Base-by-base conservation (phyloP, 106 monocot species). In the Acanthochlamys bracteata region DNA sequence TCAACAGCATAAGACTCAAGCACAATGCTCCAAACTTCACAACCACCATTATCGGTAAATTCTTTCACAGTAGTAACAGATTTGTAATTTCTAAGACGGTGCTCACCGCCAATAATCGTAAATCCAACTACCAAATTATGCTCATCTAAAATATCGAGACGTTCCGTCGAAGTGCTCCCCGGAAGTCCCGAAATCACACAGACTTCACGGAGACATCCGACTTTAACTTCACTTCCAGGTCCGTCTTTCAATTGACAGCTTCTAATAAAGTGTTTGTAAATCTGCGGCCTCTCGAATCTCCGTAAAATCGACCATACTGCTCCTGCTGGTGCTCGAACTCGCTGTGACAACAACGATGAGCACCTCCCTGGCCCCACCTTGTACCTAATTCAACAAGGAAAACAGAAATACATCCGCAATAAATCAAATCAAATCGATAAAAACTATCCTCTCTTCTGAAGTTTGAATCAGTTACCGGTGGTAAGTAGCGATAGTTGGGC, bases 181-280 rank as follows among this genome's bases (percentile, higher is more conserved):
- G 90, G 90, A 14, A 91, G 76, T 46, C 90, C 90, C 14, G 90
- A 91, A 72, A 91, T 83, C 69, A 91, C 81, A 74, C 86, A 80
- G 23, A 91, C 71, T 22, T 91, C 90, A n/a, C 90, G 80, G 59
- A 91, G 83, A 59, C 86, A 86, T 41, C 90, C 90, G 4, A 74
- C 71, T 23, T 60, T 61, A 43, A 86, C 60, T 19, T 60, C 81
- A 16, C 55, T 53, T 8, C 20, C 71, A 27, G 61, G 71, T 64
- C 55, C 68, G 26, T 67, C 63, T 70, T 83, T 53, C 42, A 70
- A 3, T 9, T 49, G 49, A 73, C 86, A 91, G 78, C 76, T 86
- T 11, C 81, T 77, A 72, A 86, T 81, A 77, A 91, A 91, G 86
- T 91, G 86, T 72, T 91, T 91, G 83, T 91, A 86, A 54, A 74